phyloP scores from a whole-genome alignment of 176 grass and related monocot genomes.

The Musa schizocarpa region DNA sequence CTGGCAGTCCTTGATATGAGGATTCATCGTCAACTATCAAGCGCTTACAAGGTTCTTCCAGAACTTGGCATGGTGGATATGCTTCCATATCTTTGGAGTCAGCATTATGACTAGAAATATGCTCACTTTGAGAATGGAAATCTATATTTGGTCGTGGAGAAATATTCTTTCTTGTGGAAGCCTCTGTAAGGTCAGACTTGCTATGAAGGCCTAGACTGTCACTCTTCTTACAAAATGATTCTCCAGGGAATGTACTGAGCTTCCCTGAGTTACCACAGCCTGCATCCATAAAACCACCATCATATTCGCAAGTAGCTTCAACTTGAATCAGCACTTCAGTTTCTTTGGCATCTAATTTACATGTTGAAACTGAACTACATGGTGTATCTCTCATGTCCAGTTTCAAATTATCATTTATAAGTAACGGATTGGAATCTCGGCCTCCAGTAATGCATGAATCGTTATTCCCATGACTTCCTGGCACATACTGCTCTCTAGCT shows the following conservation, averaged over 20 bases:
- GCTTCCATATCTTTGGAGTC: background rate
- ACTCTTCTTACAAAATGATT: background rate
- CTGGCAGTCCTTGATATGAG: constrained; percentile 15
- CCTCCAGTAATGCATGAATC: constrained; percentile 49
- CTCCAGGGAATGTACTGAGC: constrained; percentile 2
- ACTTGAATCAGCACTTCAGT: constrained; percentile 14
- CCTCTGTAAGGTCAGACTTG: constrained; percentile 10
- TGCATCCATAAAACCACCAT: background rate
- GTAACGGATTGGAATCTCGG: constrained; percentile 12
- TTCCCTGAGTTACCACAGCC: constrained; percentile 18
- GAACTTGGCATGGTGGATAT: background rate
- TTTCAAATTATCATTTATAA: background rate
- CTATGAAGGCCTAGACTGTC: background rate
- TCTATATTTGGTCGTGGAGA: background rate
- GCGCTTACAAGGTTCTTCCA: background rate
- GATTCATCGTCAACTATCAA: constrained; percentile 21
- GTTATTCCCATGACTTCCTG: constrained; percentile 38
- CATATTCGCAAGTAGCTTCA: constrained; percentile 5
- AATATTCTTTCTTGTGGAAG: too few relatives aligned
- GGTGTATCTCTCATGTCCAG: constrained; percentile 21
- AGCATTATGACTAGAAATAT: background rate
- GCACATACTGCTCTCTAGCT: constrained; percentile 9
- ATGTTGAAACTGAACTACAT: constrained; percentile 43
- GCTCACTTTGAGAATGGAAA: background rate
- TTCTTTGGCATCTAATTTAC: constrained; percentile 29